Percentiles rank a stretch among this genome's conserved stretches.
These are phyloP conservation scores for Chionographis japonica DNA, from an alignment of 106 monocot genomes.

Conservation along the genomic window DNA sequence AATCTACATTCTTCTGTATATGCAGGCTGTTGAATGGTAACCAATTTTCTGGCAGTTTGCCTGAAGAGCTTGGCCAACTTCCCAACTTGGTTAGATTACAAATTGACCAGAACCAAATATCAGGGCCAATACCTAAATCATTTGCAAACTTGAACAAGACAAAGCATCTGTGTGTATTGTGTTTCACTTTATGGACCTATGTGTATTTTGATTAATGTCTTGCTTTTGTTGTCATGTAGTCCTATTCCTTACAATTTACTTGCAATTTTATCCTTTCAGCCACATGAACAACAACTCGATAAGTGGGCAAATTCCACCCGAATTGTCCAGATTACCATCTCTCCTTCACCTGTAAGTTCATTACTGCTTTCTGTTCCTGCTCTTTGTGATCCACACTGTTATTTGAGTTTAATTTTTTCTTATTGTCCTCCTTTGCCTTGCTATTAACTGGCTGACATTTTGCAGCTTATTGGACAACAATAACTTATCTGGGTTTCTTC, in stretches of 20 bases:
- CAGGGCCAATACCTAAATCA: slow-evolving; percentile 78
- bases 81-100: slow-evolving; percentile 70
- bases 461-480: slow-evolving; percentile 92
- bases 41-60: slow-evolving; percentile 68
- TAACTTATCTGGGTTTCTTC: slow-evolving; percentile 83
- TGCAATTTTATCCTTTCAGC: slow-evolving; percentile 25
- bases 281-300: slow-evolving; percentile 99
- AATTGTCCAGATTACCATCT: slow-evolving; percentile 56
- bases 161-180: slow-evolving; percentile 73
- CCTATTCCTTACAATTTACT: slow-evolving; percentile 3
- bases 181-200: too few species aligned
- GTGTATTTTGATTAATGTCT: slow-evolving; percentile 6
- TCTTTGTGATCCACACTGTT: neutral
- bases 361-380: neutral
- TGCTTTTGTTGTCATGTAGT: neutral
- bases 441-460: slow-evolving; percentile 9
- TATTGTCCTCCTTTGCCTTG: neutral
- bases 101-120: slow-evolving; percentile 83
- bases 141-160: slow-evolving; percentile 66
- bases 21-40: slow-evolving; percentile 89
- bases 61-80: slow-evolving; percentile 83
- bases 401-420: neutral
- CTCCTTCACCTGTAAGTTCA: slow-evolving; percentile 70
- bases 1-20: slow-evolving; percentile 1
- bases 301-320: slow-evolving; percentile 83